Conservation (phyloP, 768 basidiomycete species). For the Kondoa subrosea region DNA sequence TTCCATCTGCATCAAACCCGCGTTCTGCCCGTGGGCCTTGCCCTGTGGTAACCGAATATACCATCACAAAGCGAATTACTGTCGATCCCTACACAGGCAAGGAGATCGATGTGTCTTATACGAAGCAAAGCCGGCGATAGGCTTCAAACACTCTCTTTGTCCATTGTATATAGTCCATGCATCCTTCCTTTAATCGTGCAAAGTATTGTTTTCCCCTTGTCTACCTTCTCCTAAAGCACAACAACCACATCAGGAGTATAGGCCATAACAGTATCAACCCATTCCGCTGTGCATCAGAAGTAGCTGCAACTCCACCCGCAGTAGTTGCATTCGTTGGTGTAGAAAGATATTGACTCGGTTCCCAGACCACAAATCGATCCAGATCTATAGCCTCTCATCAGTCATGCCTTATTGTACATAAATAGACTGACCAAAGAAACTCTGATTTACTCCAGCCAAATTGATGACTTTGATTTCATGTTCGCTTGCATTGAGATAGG, state of each 20-base stretch:
- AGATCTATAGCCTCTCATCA: neutral
- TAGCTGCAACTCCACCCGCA: neutral
- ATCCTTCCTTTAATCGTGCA: no score
- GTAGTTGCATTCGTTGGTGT: neutral
- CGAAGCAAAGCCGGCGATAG: no score
- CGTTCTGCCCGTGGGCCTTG: no score
- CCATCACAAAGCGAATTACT: no score
- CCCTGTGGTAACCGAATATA: no score
- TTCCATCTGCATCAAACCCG: no score
- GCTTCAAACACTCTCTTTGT: no score
- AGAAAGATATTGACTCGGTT: neutral
- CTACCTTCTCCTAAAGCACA: no score
- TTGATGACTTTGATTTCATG: neutral
- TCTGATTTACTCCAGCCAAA: neutral
- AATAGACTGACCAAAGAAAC: neutral
- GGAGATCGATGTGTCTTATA: no score
- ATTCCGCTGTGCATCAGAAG: neutral
- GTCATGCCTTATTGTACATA: neutral
- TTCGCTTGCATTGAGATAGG: neutral
- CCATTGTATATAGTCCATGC: no score
- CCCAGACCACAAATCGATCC: neutral
- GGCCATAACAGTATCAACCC: neutral
- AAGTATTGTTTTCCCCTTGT: no score
- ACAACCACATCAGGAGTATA: neutral
- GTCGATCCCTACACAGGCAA: no score